Evolutionary conservation across 2,329 filamentous ascomycete species (phyloP), one percentile per base, ranked within the genome.

Genomic region (Aspergillus oerlinghausenensis): DNA sequence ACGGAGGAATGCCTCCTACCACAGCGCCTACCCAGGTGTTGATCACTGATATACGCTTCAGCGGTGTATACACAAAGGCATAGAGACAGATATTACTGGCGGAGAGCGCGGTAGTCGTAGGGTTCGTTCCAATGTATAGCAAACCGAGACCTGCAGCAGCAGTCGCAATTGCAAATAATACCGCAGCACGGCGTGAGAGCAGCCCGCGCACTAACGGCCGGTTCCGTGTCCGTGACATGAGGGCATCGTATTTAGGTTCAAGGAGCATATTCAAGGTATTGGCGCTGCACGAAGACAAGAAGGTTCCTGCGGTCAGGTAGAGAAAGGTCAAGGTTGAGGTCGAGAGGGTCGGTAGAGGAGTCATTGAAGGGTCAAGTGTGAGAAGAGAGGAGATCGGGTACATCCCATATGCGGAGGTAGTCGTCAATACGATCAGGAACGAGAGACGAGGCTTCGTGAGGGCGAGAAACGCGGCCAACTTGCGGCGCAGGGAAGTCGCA

Each of bases 211-310:
- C 94, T 0, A 99, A 80, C 0, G 94, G 94, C 4, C 94, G 79
- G 65, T 97, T 97, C 28, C 90, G 84, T 2, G 94, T 99, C n/a
- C 94, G 86, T 38, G 84, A 87, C 94, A 99, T 99, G 67, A 89
- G 86, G 49, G 92, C 90, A 73, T 99, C 94, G 69, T 92, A 92
- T 58, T 87, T 82, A 9, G 87, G 89, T 75, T 99, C 94, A 75
- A 97, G 92, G 57, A 97, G 85, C 94, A 99, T 99, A 75, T 99
- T 99, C 63, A 97, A 81, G 1, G 94, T 85, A 72, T 99, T 99
- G 47, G 94, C 94, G 57, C 89, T 90, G 47, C 92, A 91, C n/a
- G 86, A 89, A 72, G 90, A 94, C 21, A 97, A 82, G 4, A 92
- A 86, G 0, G 94, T 97, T 58, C 94, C 93, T 3, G 85, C 85